Conservation (phyloP, 179 eudicot genomes). For the Beta macrorhiza region DNA sequence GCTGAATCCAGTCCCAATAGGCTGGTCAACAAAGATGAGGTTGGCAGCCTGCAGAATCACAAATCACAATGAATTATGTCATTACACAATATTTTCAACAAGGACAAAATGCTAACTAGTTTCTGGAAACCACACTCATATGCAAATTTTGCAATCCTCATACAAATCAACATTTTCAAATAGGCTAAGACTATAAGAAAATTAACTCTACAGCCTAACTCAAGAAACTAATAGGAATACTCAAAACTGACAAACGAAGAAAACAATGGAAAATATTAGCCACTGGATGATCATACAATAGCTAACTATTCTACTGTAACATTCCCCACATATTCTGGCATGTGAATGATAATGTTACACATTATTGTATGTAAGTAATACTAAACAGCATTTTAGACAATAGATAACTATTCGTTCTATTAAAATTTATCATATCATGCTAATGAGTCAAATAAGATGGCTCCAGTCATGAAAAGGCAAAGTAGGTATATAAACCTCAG, state of each 20-base stretch:
- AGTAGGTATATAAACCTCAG: not conserved
- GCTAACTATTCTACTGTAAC: not conserved
- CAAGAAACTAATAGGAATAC: not conserved
- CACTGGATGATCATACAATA: not conserved
- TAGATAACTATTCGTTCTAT: not conserved
- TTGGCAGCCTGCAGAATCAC: conserved; percentile 56
- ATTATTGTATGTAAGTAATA: not conserved
- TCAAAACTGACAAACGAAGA: not conserved
- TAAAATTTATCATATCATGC: not conserved
- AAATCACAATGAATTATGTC: not conserved
- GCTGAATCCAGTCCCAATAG: conserved; percentile 82
- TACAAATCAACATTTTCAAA: not conserved
- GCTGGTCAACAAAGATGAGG: conserved; percentile 70
- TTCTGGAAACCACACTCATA: not conserved
- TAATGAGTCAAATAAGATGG: not conserved
- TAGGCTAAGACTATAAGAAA: not conserved
- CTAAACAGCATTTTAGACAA: not conserved
- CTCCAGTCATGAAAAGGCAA: not conserved
- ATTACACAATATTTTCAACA: not conserved
- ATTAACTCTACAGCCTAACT: not conserved
- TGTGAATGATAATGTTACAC: not conserved
- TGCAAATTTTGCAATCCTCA: not conserved
- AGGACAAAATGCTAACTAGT: not conserved
- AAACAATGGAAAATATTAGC: not conserved
- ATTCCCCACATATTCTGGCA: not conserved